Evolutionary conservation across 208 protist genomes (phyloP), one percentile per base, ranked within the genome.

Genomic region (Leishmania arabica): DNA sequence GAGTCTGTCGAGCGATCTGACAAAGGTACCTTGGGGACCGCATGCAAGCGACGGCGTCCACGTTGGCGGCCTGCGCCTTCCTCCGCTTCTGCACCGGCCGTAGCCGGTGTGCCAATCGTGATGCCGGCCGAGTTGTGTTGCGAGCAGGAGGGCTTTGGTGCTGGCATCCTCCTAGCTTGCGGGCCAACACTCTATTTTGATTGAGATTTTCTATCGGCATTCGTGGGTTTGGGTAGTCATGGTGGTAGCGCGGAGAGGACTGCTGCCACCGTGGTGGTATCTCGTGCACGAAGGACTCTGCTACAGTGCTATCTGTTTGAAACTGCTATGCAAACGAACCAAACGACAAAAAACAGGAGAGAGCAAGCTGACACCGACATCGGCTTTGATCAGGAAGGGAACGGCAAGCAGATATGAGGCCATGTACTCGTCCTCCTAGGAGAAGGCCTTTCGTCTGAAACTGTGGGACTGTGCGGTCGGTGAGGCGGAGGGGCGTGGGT

Each of bases 171-270:
- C 47, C 79, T 96, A 15, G 86, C 93, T 15, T 93, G 88, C 65
- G 92, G 92, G 60, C 91, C 92, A 37, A 96, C 92, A 1, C 77
- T 94, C 1, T 90, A 88, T 66, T 91, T 96, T 79, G 84, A 87
- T n/a, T 87, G 40, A 81, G 37, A 11, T 37, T 1, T 1, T 31
- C 19, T 1, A 8, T 31, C 8, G 6, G 8, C 53, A 11, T 40
- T 9, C 7, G 5, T 47, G n/a, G n/a, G 5, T 7, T 27, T 3
- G 1, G 31, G 17, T 19, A 8, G 3, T 34, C 15, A 11, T 34
- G 11, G 27, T 34, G 31, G 27, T 68, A 7, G 13, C 8, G 51
- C 15, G 0, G 15, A 19, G 9, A 37, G 58, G 24, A 34, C 58
- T 64, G 58, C 1, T 15, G 13, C 27, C 27, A 64, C 62, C 15